Conservation (phyloP, 177 flowering plant species). For the Vitis hybrid region DNA sequence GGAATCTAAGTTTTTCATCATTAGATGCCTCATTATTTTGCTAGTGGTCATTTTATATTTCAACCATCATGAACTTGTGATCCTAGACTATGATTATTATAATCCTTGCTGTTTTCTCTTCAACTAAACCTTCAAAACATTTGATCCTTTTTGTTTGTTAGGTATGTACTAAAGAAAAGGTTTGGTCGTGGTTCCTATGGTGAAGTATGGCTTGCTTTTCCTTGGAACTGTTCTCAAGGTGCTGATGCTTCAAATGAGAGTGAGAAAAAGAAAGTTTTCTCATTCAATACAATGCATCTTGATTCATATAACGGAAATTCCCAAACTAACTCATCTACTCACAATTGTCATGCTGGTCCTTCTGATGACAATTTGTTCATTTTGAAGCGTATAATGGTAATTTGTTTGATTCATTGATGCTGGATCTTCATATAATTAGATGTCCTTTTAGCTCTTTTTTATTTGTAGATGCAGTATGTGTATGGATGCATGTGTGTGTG, state of each 20-base stretch:
- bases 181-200: conserved; percentile 96
- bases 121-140: background rate
- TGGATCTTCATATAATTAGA: background rate
- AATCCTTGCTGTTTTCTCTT: background rate
- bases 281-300: conserved; percentile 15
- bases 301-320: conserved; percentile 23
- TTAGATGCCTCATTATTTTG: background rate
- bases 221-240: conserved; percentile 70
- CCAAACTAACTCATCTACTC: conserved; percentile 29
- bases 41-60: background rate
- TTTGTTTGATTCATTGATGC: conserved; percentile 1
- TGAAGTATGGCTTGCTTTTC: conserved; percentile 96
- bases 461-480: too few species aligned
- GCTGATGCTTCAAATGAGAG: conserved; percentile 28
- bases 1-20: background rate
- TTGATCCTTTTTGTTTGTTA: conserved; percentile 19
- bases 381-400: conserved; percentile 95
- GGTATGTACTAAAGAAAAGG: conserved; percentile 78
- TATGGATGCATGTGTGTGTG: too few species aligned
- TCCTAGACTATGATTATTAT: background rate
- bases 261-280: conserved; percentile 22
- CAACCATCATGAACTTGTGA: background rate
- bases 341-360: conserved; percentile 26
- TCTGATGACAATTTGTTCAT: conserved; percentile 54
- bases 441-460: too few species aligned